A percentile compares a stretch with the other conserved stretches of the same genome.
phyloP scores from a whole-genome alignment of 2,329 filamentous ascomycete species.

The Conoideocrella luteorostrata region DNA sequence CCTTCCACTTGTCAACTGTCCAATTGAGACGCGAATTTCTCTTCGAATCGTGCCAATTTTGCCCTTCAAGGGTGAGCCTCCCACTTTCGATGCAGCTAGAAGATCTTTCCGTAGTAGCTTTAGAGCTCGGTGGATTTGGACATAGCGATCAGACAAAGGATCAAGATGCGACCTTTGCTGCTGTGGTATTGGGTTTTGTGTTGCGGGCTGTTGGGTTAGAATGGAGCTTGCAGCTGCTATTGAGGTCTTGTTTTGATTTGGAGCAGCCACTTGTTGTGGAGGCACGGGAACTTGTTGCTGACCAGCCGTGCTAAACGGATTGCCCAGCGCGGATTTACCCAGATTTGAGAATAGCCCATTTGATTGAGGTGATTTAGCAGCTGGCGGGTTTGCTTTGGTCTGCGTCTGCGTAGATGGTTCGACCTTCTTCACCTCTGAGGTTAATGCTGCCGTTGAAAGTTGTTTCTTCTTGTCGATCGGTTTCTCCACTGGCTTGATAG shows the following conservation, averaged over 20 bases:
- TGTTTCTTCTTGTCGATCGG: not conserved
- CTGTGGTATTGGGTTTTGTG: conserved; percentile 3
- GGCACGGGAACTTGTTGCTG: not conserved
- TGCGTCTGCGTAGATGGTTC: conserved; percentile 9
- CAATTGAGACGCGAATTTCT: conserved; percentile 63
- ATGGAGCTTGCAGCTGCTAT: not conserved
- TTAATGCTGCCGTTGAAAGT: not conserved
- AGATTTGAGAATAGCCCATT: conserved; percentile 17
- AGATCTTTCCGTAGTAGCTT: conserved; percentile 60
- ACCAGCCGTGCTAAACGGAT: not conserved
- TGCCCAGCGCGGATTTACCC: conserved; percentile 16
- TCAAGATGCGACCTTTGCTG: conserved; percentile 5
- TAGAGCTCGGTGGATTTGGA: conserved; percentile 59
- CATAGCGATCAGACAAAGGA: conserved; percentile 35
- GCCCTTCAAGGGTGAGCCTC: conserved; percentile 48
- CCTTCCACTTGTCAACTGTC: conserved; percentile 63
- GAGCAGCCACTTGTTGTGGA: not conserved
- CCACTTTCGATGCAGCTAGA: conserved; percentile 46
- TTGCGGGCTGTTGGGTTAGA: conserved; percentile 2
- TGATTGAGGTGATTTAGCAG: conserved; percentile 8
- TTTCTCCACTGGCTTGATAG: conserved; percentile 7
- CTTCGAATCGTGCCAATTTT: conserved; percentile 66
- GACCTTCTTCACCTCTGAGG: conserved; percentile 13
- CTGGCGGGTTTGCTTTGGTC: not conserved
- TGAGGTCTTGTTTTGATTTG: not conserved